Conservation (phyloP, 2,329 filamentous ascomycete genomes). For the Exophiala sp. region DNA sequence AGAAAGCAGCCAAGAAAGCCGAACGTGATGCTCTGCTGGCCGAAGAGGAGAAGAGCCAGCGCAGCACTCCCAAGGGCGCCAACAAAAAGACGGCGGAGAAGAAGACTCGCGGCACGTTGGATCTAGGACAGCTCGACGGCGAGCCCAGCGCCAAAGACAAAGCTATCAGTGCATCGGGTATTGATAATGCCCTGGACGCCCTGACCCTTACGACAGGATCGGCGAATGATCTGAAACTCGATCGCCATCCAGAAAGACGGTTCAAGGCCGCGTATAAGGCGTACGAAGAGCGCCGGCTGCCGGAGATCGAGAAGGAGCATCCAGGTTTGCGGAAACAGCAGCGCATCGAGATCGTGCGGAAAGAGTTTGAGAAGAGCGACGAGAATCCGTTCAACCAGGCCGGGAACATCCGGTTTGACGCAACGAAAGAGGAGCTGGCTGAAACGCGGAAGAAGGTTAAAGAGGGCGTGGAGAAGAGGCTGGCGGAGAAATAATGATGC, state of each 20-base stretch:
- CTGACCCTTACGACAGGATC: constrained; percentile 59
- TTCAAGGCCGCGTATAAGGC: constrained; percentile 79
- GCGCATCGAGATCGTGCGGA: constrained; percentile 72
- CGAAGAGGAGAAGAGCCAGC: constrained; percentile 69
- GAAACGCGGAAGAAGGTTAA: constrained; percentile 61
- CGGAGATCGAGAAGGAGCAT: constrained; percentile 79
- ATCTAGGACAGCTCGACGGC: constrained; percentile 67
- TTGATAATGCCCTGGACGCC: constrained; percentile 89
- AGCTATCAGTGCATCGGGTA: constrained; percentile 73
- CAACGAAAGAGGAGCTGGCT: constrained; percentile 68
- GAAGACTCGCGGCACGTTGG: constrained; percentile 60
- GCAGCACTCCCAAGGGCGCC: constrained; percentile 54
- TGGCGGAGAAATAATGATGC: constrained; percentile 34
- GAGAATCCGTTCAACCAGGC: constrained; percentile 92
- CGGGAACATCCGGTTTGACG: constrained; percentile 67
- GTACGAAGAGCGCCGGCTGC: constrained; percentile 73
- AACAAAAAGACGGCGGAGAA: constrained; percentile 48
- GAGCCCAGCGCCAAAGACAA: constrained; percentile 46
- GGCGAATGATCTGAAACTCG: constrained; percentile 62
- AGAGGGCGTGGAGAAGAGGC: constrained; percentile 65
- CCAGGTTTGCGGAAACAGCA: constrained; percentile 75
- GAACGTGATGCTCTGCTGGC: constrained; percentile 77
- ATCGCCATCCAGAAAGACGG: constrained; percentile 79
- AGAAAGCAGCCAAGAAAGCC: constrained; percentile 80
- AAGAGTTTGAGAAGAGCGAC: constrained; percentile 90